These are phyloP conservation scores for Eucalyptus pumila DNA, from an alignment of 345 rosid genomes.

Conservation along the genomic window DNA sequence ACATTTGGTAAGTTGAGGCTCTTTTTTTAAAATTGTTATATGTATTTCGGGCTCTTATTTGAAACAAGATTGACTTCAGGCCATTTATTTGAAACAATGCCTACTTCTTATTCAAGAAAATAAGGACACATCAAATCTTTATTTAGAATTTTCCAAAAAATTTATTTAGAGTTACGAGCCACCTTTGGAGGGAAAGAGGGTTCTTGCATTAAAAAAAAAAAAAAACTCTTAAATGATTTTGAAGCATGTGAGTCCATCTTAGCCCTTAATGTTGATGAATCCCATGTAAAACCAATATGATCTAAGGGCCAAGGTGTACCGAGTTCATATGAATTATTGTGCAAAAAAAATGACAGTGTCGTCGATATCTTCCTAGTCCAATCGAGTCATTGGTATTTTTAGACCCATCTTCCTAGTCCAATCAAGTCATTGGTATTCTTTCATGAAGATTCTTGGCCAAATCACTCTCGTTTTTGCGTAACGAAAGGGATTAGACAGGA, in stretches of 20 bases:
- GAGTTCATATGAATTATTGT: neutral
- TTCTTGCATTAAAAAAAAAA: neutral
- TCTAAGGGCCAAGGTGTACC: neutral
- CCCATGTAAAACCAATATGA: neutral
- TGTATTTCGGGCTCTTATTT: no score
- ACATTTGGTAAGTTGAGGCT: no score
- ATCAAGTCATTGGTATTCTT: neutral
- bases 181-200: neutral
- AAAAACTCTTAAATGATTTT: neutral
- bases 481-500: neutral
- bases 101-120: no score
- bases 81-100: no score
- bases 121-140: rapidly evolving
- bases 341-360: neutral
- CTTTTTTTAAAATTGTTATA: no score
- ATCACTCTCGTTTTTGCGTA: neutral
- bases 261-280: neutral
- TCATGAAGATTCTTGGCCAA: neutral
- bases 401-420: neutral
- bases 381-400: neutral
- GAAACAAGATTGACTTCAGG: rapidly evolving
- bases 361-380: neutral
- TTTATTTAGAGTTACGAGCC: neutral
- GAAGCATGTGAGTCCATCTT: neutral
- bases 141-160: no score